Conservation (phyloP, 176 grass and related monocot genomes). For the Musa troglodytarum region DNA sequence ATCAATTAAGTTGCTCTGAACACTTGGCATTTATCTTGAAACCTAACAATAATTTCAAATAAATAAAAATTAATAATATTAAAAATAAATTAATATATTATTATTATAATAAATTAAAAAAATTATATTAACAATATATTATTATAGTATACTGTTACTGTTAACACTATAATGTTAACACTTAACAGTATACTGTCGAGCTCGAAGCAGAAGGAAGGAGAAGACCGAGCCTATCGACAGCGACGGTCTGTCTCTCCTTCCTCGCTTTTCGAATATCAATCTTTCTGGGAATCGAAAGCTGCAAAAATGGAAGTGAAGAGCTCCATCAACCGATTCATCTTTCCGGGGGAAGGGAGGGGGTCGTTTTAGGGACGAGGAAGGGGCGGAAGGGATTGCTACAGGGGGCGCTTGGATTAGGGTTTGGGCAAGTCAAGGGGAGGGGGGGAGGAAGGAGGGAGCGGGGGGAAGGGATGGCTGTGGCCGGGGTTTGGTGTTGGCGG, state of each 20-base stretch:
- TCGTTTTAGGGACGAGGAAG: background rate
- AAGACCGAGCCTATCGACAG: too few relatives aligned
- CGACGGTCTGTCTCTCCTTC: background rate
- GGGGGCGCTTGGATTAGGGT: constrained; percentile 1
- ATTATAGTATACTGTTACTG: too few relatives aligned
- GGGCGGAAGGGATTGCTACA: background rate
- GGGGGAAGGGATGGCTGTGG: background rate
- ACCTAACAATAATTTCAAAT: too few relatives aligned
- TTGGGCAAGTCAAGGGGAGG: constrained; percentile 10
- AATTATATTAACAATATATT: too few relatives aligned
- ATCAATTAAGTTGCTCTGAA: too few relatives aligned
- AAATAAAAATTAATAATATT: too few relatives aligned
- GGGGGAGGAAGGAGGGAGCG: background rate
- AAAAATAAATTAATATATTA: too few relatives aligned
- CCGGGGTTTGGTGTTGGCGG: background rate
- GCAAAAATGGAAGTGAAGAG: background rate
- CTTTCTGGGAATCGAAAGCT: background rate
- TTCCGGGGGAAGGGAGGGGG: background rate
- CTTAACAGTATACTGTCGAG: too few relatives aligned
- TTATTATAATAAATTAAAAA: too few relatives aligned
- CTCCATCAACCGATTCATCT: background rate
- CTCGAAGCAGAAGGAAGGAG: too few relatives aligned
- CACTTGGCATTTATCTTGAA: too few relatives aligned
- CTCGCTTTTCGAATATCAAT: background rate
- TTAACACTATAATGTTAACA: too few relatives aligned